These are phyloP conservation scores for Diplodia scrobiculata DNA, from an alignment of 2,329 filamentous ascomycete genomes.

Conservation along the genomic window DNA sequence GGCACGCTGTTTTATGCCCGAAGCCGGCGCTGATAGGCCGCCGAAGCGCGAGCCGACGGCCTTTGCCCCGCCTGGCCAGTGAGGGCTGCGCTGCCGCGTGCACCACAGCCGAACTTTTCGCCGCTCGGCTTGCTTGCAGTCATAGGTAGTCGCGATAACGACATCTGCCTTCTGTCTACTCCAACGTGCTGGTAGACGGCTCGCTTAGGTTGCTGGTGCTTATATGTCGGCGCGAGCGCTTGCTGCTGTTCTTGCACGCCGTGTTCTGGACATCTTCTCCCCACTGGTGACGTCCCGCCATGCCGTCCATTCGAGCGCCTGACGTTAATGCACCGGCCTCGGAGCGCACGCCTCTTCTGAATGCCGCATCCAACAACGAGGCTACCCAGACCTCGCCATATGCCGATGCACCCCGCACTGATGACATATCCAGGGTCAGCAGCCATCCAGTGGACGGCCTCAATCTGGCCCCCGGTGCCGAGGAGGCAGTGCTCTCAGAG, in stretches of 20 bases:
- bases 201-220: conserved; percentile 9
- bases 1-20: background rate
- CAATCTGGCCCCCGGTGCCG: conserved; percentile 36
- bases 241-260: background rate
- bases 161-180: background rate
- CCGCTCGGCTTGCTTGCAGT: conserved; percentile 5
- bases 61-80: conserved; percentile 20
- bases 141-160: background rate
- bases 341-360: conserved; percentile 17
- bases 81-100: background rate
- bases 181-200: background rate
- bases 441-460: conserved; percentile 32
- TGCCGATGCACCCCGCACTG: conserved; percentile 1
- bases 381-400: background rate
- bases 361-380: conserved; percentile 4
- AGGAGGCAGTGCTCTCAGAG: conserved; percentile 28
- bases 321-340: conserved; percentile 14
- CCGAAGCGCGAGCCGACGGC: conserved; percentile 5
- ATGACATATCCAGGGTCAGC: conserved; percentile 6
- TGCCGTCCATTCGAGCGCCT: conserved; percentile 3
- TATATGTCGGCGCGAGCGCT: conserved; percentile 1
- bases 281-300: conserved; percentile 5
- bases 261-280: background rate
- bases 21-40: conserved; percentile 27
- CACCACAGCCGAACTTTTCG: background rate